phyloP scores from a whole-genome alignment of 139 green algal genomes.

The Chlorella sp. region DNA sequence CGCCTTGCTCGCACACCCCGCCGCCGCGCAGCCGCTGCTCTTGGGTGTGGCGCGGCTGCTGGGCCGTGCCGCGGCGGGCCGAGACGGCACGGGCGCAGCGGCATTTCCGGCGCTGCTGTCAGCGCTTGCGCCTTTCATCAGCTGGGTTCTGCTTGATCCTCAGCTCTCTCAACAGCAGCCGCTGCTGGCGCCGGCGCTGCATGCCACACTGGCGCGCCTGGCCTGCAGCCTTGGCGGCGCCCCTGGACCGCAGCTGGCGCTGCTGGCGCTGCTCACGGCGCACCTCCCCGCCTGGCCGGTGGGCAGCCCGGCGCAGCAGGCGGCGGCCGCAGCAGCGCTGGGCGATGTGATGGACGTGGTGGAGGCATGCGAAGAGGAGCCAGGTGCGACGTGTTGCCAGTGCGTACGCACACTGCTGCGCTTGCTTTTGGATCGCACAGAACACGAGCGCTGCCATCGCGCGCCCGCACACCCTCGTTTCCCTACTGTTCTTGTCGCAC shows the following conservation, averaged over 20 bases:
- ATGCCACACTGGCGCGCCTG: constrained; percentile 1
- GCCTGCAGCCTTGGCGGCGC: neutral
- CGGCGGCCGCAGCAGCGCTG: neutral
- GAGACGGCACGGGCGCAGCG: neutral
- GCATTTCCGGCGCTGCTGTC: neutral
- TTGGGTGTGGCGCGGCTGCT: constrained; percentile 1
- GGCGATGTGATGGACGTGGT: constrained; percentile 20
- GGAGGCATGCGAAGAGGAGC: constrained; percentile 14
- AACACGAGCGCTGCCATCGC: too few species aligned
- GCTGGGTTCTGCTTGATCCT: constrained; percentile 12
- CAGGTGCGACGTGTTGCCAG: too few species aligned
- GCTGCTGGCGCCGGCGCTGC: constrained; percentile 6
- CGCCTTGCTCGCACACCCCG: constrained; percentile 9
- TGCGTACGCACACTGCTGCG: too few species aligned
- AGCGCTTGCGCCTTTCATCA: constrained; percentile 21
- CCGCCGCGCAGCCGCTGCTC: constrained; percentile 3
- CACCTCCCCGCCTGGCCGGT: neutral
- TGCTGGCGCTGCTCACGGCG: constrained; percentile 21
- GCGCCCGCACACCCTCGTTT: too few species aligned
- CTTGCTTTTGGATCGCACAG: too few species aligned
- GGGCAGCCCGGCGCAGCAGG: constrained; percentile 2
- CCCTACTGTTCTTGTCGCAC: too few species aligned
- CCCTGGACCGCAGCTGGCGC: neutral
- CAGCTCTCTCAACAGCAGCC: neutral
- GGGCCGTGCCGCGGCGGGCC: neutral